These are phyloP conservation scores for Strobilomyces dryophilus DNA, from an alignment of 768 basidiomycete species.

Conservation along the genomic window DNA sequence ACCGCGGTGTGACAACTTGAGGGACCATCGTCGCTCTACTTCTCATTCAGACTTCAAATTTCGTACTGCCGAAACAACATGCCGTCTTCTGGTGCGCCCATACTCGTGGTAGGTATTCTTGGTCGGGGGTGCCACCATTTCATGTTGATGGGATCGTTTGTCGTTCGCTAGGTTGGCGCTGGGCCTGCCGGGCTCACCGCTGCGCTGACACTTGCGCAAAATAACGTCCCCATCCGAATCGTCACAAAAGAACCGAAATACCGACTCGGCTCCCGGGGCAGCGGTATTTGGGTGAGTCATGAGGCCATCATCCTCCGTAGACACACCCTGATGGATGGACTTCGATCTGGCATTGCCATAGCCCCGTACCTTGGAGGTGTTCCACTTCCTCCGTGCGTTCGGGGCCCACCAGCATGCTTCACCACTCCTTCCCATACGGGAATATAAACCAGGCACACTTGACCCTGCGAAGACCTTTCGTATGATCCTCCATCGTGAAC, in stretches of 20 bases:
- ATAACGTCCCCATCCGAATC: slow-evolving; percentile 48
- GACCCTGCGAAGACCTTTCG: slow-evolving; percentile 13
- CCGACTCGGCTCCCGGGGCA: slow-evolving; percentile 36
- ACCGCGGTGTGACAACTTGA: too few relatives aligned
- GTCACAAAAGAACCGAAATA: slow-evolving; percentile 42
- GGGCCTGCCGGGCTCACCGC: slow-evolving; percentile 30
- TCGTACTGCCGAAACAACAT: background rate
- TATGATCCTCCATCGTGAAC: slow-evolving; percentile 5
- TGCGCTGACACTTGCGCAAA: slow-evolving; percentile 34
- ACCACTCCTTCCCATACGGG: slow-evolving; percentile 24
- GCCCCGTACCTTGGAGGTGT: slow-evolving; percentile 19
- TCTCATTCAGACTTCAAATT: too few relatives aligned
- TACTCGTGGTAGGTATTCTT: slow-evolving; percentile 18
- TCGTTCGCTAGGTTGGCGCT: slow-evolving; percentile 19
- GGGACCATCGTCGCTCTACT: too few relatives aligned
- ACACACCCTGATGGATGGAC: background rate
- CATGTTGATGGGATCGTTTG: background rate
- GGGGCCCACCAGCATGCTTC: slow-evolving; percentile 32
- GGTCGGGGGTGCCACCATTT: too few relatives aligned
- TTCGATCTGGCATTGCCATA: background rate
- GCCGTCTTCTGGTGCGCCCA: slow-evolving; percentile 8
- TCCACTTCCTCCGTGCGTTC: slow-evolving; percentile 32
- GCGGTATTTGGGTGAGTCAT: slow-evolving; percentile 35
- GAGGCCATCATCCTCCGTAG: background rate
- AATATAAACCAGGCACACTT: slow-evolving; percentile 28